Percentiles rank a stretch among this genome's conserved stretches.
Evolutionary conservation across 192 early-diverging fungal species (phyloP).

Genomic region (Backusella mclennaniae): DNA sequence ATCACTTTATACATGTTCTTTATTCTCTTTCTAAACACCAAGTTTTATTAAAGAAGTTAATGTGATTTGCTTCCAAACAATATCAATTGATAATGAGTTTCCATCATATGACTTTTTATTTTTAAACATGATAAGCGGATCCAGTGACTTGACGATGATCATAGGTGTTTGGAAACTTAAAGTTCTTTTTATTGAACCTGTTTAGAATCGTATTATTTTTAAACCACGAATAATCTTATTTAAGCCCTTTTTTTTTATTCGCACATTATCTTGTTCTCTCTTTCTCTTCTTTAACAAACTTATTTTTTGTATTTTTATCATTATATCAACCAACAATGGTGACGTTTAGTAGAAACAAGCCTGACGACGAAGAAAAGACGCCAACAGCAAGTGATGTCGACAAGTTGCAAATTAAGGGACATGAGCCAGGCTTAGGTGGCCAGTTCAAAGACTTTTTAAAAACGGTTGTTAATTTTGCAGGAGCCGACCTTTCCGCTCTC

Average conservation of each 20-base stretch:
- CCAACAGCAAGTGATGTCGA: conserved; percentile 28
- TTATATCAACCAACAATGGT: neutral
- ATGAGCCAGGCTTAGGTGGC: conserved; percentile 21
- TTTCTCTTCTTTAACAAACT: neutral
- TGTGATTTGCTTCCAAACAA: neutral
- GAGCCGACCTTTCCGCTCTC: conserved; percentile 69
- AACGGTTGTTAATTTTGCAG: conserved; percentile 73
- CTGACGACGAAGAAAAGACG: conserved; percentile 2
- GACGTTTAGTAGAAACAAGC: neutral
- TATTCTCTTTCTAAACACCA: neutral
- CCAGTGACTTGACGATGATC: neutral
- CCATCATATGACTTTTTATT: neutral
- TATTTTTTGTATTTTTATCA: neutral
- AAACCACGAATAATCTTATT: neutral
- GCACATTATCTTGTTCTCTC: neutral
- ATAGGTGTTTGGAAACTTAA: neutral
- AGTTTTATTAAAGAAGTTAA: neutral
- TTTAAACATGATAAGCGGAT: neutral
- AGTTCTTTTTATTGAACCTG: neutral
- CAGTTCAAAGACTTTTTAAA: conserved; percentile 56
- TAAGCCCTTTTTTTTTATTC: neutral
- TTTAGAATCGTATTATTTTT: neutral
- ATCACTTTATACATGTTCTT: neutral
- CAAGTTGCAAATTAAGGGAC: conserved; percentile 22
- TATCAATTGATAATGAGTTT: neutral